Percentiles rank a stretch among this genome's conserved stretches.
These are phyloP conservation scores for Coniferiporia sulphurascens DNA, from an alignment of 1,284 basidiomycete genomes.

Conservation along the genomic window DNA sequence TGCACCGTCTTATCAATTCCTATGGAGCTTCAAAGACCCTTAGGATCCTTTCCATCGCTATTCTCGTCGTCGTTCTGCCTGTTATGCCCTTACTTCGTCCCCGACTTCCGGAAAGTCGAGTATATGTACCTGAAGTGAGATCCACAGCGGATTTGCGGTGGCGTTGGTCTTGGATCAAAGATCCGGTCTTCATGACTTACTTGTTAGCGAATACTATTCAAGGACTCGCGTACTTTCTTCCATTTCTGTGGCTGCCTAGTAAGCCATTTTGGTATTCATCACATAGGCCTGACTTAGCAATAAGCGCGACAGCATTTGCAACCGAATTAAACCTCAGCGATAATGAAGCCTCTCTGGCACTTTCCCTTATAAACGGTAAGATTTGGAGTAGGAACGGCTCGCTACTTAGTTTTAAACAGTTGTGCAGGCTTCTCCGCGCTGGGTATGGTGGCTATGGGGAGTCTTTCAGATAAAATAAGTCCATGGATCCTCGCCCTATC, in stretches of 20 bases:
- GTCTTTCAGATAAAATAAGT: slow-evolving; percentile 33
- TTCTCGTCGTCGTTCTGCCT: slow-evolving; percentile 24
- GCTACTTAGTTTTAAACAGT: neutral
- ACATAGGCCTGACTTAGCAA: neutral
- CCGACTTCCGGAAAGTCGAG: slow-evolving; percentile 29
- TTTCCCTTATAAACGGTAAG: slow-evolving; percentile 30
- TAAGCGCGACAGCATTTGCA: slow-evolving; percentile 27
- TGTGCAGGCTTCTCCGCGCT: slow-evolving; percentile 28
- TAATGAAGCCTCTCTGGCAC: slow-evolving; percentile 26
- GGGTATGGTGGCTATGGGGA: slow-evolving; percentile 31
- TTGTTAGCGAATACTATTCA: slow-evolving; percentile 32
- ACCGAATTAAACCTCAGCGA: slow-evolving; percentile 25
- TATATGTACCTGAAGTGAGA: slow-evolving; percentile 20
- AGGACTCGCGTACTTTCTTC: slow-evolving; percentile 32
- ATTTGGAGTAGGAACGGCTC: neutral
- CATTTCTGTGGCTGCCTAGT: slow-evolving; percentile 35
- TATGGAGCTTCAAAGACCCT: slow-evolving; percentile 28
- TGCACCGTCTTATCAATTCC: slow-evolving; percentile 28
- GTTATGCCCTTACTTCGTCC: slow-evolving; percentile 31
- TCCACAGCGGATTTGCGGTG: slow-evolving; percentile 13
- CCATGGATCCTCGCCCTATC: slow-evolving; percentile 32
- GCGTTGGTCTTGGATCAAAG: slow-evolving; percentile 24
- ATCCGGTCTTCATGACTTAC: slow-evolving; percentile 28
- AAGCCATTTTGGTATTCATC: slow-evolving; percentile 11
- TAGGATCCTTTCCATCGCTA: slow-evolving; percentile 27